phyloP scores from a whole-genome alignment of 805 yeast species.

The Teunomyces pallodes region DNA sequence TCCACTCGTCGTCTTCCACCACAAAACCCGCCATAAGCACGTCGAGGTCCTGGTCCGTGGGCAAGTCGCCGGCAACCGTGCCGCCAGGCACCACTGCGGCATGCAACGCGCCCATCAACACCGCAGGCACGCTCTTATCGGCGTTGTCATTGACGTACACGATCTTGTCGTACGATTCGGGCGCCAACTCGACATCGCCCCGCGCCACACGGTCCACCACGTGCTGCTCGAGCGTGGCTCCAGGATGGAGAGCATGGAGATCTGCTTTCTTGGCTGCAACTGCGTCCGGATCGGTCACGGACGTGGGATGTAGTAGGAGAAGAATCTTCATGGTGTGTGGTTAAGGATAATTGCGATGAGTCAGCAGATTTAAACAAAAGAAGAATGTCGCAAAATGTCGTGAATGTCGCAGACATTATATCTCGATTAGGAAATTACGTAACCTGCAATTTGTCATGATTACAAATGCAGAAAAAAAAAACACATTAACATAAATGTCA shows the following conservation, averaged over 20 bases:
- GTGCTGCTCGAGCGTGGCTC: slow-evolving; percentile 41
- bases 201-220: slow-evolving; percentile 58
- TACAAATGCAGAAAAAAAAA: too few species aligned
- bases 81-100: slow-evolving; percentile 45
- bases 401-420: too few species aligned
- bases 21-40: slow-evolving; percentile 67
- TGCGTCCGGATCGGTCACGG: slow-evolving; percentile 52
- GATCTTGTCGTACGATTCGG: slow-evolving; percentile 41
- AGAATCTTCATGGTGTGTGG: slow-evolving; percentile 23
- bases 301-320: slow-evolving; percentile 64
- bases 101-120: slow-evolving; percentile 39
- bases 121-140: slow-evolving; percentile 46
- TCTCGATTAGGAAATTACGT: too few species aligned
- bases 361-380: background rate
- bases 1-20: slow-evolving; percentile 48
- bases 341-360: background rate
- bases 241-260: slow-evolving; percentile 24
- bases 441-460: too few species aligned
- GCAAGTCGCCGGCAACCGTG: slow-evolving; percentile 51
- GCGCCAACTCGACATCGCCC: slow-evolving; percentile 38
- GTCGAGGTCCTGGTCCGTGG: slow-evolving; percentile 51
- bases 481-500: too few species aligned
- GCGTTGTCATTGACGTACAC: slow-evolving; percentile 56
- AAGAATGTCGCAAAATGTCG: background rate
- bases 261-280: slow-evolving; percentile 41